Evolutionary conservation across 2,329 filamentous ascomycete genomes (phyloP), one percentile per base, ranked within the genome.

Genomic region (Botrytis porri): DNA sequence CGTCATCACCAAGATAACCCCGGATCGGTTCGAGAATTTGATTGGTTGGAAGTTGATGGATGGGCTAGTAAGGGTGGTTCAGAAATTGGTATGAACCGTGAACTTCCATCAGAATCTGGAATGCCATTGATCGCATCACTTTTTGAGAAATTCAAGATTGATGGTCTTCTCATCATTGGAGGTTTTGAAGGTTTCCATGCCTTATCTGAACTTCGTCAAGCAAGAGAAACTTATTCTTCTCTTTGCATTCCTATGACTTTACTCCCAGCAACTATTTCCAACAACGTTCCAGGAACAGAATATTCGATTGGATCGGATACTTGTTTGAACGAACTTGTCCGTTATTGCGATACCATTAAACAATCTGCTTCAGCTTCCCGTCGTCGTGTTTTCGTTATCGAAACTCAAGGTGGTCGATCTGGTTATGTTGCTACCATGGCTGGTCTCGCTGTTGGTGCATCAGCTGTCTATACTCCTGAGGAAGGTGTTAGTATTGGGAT

Each of bases 21-120:
- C 0, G 92, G 94, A 57, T 90, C 96, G 3, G 95, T 99, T 14
- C 91, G 95, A 45, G 88, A 92, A 57, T 93, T 98, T 74, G 86
- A 91, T 77, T 99, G 96, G 96, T 88, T 98, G 32, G 96, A 98
- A 80, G 94, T 97, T 8, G 95, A 98, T 81, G 87, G 89, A 75
- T 99, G 96, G 96, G 94, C 95, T 22, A 97, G 94, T 84, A 95
- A 94, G 84, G 96, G 96, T 81, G 96, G 96, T 75, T 98, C 95
- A 2, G 96, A 99, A 82, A 98, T 99, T 79, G 96, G 96, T 77
- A 99, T 95, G 39, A 99, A 99, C 86, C 93, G 96, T 79, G 94
- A 94, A 80, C 88, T 98, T 45, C 96, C 96, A 9, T 89, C 89
- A 32, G 95, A 97, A 79, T 90, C 89, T 0, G 95, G 97, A 78